Base-by-base conservation (phyloP, 2,329 filamentous ascomycete species). In the Exophiala spinifera region DNA sequence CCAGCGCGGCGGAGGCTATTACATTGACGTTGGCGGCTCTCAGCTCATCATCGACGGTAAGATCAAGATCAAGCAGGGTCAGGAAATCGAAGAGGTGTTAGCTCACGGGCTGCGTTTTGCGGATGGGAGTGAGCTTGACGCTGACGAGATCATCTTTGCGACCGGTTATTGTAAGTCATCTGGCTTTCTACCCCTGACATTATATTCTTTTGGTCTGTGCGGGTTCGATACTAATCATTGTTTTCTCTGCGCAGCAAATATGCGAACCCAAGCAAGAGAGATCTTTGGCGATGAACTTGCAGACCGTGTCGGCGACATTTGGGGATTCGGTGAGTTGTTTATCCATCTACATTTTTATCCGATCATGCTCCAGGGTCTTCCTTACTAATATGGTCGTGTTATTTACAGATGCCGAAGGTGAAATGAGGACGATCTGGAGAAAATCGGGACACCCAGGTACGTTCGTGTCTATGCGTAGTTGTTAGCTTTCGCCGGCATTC, bases 1-100 rank as follows among this genome's bases (percentile, higher is more conserved):
- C 58, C 81, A 84, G 61, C 77, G 81, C 2, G 84, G 84, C 1
- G 85, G 86, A 0, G 85, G 85, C 0, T 88, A 87, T 65, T 88
- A 88, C 68, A 85, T 88, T 57, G 83, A 88, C 56, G 83, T 87
- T 1, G 86, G 86, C 0, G 81, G 79, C 0, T 81, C 79, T 0
- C 69, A 80, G 63, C 74, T 87, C 20, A 85, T 88, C 54, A 74
- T 74, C 1, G 80, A 85, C 11, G 83, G 84, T 0, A 82, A 81
- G 65, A 80, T 88, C 66, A 82, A 81, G 63, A 73, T 88, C 33
- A 85, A 84, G 66, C 80, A 84, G 48, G 82, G 81, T 0, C 77
- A 81, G 28, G 80, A 84, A 37, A 79, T 87, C 8, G 67, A 70
- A 2, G 70, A 76, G 51, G 73, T 88, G 0, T 70, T 80, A 0